These are phyloP conservation scores for Prunella vulgaris DNA, from an alignment of 257 asterid genomes.

Conservation along the genomic window DNA sequence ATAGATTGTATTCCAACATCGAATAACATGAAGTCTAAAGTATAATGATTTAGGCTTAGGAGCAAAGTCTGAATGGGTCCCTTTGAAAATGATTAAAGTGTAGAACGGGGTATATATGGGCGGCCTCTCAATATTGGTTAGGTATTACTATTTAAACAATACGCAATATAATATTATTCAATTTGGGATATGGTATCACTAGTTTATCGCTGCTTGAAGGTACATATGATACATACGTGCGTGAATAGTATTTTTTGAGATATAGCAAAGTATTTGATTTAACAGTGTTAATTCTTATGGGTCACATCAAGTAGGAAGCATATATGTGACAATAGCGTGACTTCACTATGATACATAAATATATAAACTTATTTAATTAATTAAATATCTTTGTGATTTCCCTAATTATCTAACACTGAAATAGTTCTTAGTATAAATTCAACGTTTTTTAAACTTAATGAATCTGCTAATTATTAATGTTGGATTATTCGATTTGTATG, in stretches of 20 bases:
- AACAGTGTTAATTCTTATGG: neutral
- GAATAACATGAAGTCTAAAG: slow-evolving; percentile 40
- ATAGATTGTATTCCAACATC: slow-evolving; percentile 24
- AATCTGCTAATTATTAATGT: no score
- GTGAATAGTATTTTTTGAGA: slow-evolving; percentile 15
- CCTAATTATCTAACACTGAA: neutral
- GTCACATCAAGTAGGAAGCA: neutral
- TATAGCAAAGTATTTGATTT: slow-evolving; percentile 8
- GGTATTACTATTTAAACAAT: slow-evolving; percentile 13
- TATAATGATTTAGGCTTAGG: slow-evolving; percentile 61
- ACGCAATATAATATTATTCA: neutral
- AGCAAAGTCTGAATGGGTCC: slow-evolving; percentile 59
- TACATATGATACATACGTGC: slow-evolving; percentile 14
- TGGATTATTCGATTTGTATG: no score
- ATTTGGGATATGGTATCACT: neutral
- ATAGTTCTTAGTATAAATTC: neutral
- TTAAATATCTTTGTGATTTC: neutral
- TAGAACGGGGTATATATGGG: slow-evolving; percentile 31
- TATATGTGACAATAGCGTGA: slow-evolving; percentile 30
- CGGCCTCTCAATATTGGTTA: slow-evolving; percentile 30
- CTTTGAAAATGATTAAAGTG: slow-evolving; percentile 45
- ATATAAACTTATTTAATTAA: neutral
- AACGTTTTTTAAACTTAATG: no score
- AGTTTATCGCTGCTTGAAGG: neutral
- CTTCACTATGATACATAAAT: slow-evolving; percentile 14